Evolutionary conservation across 169 alveolate genomes (phyloP), one percentile per base, ranked within the genome.

Genomic region (Plasmodium adleri): DNA sequence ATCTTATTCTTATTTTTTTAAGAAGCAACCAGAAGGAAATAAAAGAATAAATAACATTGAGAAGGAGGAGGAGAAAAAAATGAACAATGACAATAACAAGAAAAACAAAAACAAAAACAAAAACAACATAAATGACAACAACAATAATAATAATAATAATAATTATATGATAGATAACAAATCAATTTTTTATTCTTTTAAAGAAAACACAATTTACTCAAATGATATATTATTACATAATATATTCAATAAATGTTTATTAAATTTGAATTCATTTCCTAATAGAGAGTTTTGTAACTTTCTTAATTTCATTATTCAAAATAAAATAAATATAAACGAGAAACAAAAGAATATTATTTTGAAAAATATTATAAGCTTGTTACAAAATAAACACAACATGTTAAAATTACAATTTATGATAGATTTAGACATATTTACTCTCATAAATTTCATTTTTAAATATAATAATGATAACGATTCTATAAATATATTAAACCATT

Each of bases 251-350:
- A 86, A 24, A 22, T 86, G 92, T 10, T 39, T 73, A 47, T 3
- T 71, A 15, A 70, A n/a, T 45, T 24, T 86, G 28, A 22, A 15
- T 47, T 8, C n/a, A 28, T 72, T 66, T 45, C 13, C 74, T 28
- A 86, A 86, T 72, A 86, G 75, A 32, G 92, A 86, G 60, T 72
- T 86, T 86, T 71, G 92, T 22, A 86, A 86, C 58, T 60, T 86
- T 24, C 76, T 86, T 15, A 70, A 86, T 86, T 86, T 86, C 49
- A 86, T 86, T 22, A 43, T 72, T n/a, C 74, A 86, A 72, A 72
- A 86, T 49, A 68, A 86, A 47, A 50, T 86, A 24, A 45, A 64
- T 67, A 24, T 86, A 62, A 39, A 49, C 15, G 59, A 68, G 7
- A 63, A 83, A 7, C 72, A 83, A 49, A 20, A 50, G 20, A 20